Evolutionary conservation across 164 flowering plant genomes (phyloP).

Genomic region (Malania oleifera): DNA sequence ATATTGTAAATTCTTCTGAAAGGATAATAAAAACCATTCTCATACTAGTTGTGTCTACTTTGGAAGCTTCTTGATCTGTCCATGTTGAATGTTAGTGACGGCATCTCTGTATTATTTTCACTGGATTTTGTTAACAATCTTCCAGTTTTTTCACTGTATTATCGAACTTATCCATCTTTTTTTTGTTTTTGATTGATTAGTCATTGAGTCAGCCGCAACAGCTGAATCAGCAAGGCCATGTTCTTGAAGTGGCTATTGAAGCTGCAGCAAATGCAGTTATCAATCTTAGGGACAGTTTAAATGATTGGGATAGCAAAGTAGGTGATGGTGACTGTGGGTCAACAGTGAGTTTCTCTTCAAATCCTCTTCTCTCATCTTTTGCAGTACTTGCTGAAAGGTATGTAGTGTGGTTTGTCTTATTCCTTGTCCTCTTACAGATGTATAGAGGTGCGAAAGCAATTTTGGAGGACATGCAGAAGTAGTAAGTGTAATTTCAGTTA

Average conservation of each 20-base stretch:
- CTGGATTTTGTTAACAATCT: no score
- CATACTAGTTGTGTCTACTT: no score
- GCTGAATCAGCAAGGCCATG: constrained; percentile 48
- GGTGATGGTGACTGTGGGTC: constrained; percentile 99
- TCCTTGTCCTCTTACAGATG: constrained; percentile 53
- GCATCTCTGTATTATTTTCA: not conserved
- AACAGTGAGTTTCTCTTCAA: constrained; percentile 53
- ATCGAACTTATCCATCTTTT: not conserved
- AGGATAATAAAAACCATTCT: no score
- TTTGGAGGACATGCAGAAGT: constrained; percentile 72
- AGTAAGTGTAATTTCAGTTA: constrained; percentile 33
- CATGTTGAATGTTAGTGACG: no score
- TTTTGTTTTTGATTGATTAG: constrained; percentile 26
- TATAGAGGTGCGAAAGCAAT: constrained; percentile 74
- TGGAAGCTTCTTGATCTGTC: no score
- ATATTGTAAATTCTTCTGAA: no score
- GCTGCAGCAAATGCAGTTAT: constrained; percentile 76
- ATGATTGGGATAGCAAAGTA: constrained; percentile 89
- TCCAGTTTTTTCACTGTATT: not conserved
- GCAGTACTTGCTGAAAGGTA: constrained; percentile 4
- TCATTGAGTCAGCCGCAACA: constrained; percentile 50
- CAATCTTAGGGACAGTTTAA: constrained; percentile 54
- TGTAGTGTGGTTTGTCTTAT: constrained; percentile 9
- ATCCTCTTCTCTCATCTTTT: not conserved
- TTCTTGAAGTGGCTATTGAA: constrained; percentile 81